Conservation (phyloP, 306 rosid genomes). For the Vigna mungo region DNA sequence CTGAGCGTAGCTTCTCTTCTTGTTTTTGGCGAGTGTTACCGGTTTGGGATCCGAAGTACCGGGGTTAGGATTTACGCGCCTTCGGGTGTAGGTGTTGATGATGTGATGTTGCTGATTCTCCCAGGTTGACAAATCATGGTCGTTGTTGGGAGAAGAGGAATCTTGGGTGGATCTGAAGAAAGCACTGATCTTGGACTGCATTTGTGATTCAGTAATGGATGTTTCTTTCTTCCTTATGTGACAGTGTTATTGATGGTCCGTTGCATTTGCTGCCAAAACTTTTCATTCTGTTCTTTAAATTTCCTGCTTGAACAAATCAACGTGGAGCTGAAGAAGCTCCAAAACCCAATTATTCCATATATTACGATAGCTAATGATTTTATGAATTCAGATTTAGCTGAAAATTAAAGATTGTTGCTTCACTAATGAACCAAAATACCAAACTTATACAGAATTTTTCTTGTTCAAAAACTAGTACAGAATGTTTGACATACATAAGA, state of each 20-base stretch:
- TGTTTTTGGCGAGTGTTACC: constrained; percentile 58
- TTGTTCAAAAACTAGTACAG: too few relatives aligned
- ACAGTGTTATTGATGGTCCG: not conserved
- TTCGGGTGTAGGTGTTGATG: constrained; percentile 55
- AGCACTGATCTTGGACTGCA: constrained; percentile 74
- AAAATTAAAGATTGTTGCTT: too few relatives aligned
- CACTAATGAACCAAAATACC: too few relatives aligned
- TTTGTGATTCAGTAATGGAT: not conserved
- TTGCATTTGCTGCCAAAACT: constrained; percentile 32
- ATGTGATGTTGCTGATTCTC: constrained; percentile 58
- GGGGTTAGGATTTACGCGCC: constrained; percentile 44
- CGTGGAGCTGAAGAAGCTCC: too few relatives aligned
- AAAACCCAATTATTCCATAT: too few relatives aligned
- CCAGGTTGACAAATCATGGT: constrained; percentile 61
- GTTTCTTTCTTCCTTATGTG: not conserved
- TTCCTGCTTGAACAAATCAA: not conserved
- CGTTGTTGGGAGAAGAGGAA: constrained; percentile 24
- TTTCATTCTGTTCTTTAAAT: not conserved
- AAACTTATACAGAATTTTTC: too few relatives aligned
- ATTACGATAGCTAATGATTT: too few relatives aligned
- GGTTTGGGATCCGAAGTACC: constrained; percentile 12
- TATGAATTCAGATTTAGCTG: too few relatives aligned
- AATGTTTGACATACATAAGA: too few relatives aligned
- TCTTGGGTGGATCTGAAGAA: constrained; percentile 63
- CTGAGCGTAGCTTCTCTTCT: constrained; percentile 88